A percentile compares a stretch with the other conserved stretches of the same genome.
Conservation (phyloP, 2,329 filamentous ascomycete genomes). For the Macrophomina phaseolina region DNA sequence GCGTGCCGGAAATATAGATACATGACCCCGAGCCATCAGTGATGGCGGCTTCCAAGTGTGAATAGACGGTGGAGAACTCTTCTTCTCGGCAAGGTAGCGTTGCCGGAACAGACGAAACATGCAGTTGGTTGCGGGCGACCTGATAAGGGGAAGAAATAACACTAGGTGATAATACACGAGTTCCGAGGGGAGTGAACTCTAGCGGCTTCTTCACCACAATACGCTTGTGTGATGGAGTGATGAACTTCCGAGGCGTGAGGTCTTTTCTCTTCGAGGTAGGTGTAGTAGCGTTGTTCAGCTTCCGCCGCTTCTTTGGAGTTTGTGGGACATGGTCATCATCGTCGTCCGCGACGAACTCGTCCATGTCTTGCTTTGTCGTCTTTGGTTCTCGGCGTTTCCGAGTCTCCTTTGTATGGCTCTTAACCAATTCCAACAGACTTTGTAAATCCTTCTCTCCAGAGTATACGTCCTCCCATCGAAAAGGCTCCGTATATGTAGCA, state of each 20-base stretch:
- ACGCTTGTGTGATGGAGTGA: conserved; percentile 69
- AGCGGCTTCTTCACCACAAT: conserved; percentile 84
- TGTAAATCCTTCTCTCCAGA: conserved; percentile 70
- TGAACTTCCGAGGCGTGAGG: conserved; percentile 59
- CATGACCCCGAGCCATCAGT: conserved; percentile 91
- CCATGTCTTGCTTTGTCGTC: conserved; percentile 46
- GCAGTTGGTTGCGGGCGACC: conserved; percentile 83
- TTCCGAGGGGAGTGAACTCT: conserved; percentile 95
- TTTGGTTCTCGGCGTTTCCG: conserved; percentile 55
- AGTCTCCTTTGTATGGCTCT: conserved; percentile 74
- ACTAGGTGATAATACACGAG: conserved; percentile 78
- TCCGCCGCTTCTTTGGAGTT: conserved; percentile 56
- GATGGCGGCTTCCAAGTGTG: conserved; percentile 92
- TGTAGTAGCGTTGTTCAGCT: conserved; percentile 50
- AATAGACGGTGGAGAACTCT: conserved; percentile 91
- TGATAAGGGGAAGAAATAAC: conserved; percentile 87
- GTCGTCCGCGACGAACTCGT: conserved; percentile 51
- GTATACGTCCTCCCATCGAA: conserved; percentile 88
- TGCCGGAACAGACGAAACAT: conserved; percentile 90
- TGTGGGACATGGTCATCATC: conserved; percentile 50
- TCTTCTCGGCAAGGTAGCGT: conserved; percentile 89
- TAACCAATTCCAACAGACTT: conserved; percentile 69
- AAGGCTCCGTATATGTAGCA: conserved; percentile 89
- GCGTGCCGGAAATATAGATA: conserved; percentile 99
- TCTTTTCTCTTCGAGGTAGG: conserved; percentile 53